Percentiles rank a stretch among this genome's conserved stretches.
Evolutionary conservation across 2,329 filamentous ascomycete genomes (phyloP).

Genomic region (Pseudonectria buxi): DNA sequence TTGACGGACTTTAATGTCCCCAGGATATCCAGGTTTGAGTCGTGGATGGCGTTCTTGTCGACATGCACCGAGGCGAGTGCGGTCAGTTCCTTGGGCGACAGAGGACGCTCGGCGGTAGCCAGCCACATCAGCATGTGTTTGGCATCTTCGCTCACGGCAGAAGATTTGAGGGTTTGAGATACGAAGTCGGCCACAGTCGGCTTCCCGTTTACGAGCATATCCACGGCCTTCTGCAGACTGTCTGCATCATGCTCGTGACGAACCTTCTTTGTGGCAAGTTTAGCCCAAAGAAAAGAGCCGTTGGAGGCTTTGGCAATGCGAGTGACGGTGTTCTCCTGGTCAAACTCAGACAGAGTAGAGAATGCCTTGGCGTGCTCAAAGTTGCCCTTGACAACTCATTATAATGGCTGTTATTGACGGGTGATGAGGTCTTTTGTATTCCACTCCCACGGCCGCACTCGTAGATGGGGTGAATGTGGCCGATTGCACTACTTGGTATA

Average conservation of each 20-base stretch:
- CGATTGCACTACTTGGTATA: no score
- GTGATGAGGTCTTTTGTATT: no score
- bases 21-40: slow-evolving; percentile 20
- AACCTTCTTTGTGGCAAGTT: slow-evolving; percentile 25
- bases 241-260: slow-evolving; percentile 21
- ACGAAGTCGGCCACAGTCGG: slow-evolving; percentile 27
- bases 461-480: no score
- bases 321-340: slow-evolving; percentile 27
- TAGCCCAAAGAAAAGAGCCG: slow-evolving; percentile 33
- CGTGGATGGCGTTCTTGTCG: slow-evolving; percentile 23
- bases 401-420: no score
- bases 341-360: slow-evolving; percentile 19
- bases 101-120: slow-evolving; percentile 28
- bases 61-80: slow-evolving; percentile 23
- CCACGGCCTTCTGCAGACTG: slow-evolving; percentile 22
- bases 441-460: no score
- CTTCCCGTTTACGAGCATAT: slow-evolving; percentile 20
- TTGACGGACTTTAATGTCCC: slow-evolving; percentile 23
- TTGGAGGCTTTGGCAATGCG: slow-evolving; percentile 26
- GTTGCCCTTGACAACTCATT: slow-evolving; percentile 16
- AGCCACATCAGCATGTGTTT: slow-evolving; percentile 31
- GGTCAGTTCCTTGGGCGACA: slow-evolving; percentile 26
- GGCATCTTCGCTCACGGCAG: slow-evolving; percentile 22
- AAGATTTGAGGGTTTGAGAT: slow-evolving; percentile 16
- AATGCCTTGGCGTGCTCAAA: slow-evolving; percentile 21